Evolutionary conservation across 352 stramenopile genomes (phyloP).

Genomic region (Pythium plurisporium): DNA sequence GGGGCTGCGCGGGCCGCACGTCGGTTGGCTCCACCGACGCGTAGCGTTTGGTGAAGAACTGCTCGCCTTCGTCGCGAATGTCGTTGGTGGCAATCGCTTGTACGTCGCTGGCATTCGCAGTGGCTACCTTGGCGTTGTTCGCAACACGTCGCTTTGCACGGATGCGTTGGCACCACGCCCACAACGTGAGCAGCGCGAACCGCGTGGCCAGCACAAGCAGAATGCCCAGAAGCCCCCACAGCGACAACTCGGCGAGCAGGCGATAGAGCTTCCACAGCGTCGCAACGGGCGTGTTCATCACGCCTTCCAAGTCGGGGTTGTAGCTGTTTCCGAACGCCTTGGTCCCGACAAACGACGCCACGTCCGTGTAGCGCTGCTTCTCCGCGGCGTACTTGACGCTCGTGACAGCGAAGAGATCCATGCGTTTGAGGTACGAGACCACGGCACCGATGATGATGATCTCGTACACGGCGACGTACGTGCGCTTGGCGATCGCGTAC

Average conservation of each 20-base stretch:
- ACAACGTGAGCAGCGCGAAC: too few relatives aligned
- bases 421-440: not conserved
- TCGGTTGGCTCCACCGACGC: too few relatives aligned
- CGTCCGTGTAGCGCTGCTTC: not conserved
- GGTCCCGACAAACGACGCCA: not conserved
- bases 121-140: too few relatives aligned
- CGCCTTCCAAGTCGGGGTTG: too few relatives aligned
- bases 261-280: not conserved
- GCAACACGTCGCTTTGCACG: too few relatives aligned
- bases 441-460: not conserved
- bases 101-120: too few relatives aligned
- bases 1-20: too few relatives aligned
- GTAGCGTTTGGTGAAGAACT: too few relatives aligned
- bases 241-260: not conserved
- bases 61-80: too few relatives aligned
- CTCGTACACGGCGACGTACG: not conserved
- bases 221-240: constrained; percentile 5
- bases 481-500: constrained; percentile 31
- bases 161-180: too few relatives aligned
- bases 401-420: constrained; percentile 1
- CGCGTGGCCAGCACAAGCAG: not conserved
- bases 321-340: constrained; percentile 8
- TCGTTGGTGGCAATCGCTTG: too few relatives aligned
- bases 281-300: too few relatives aligned
- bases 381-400: constrained; percentile 6